phyloP scores from a whole-genome alignment of 208 protist species.

The Crithidia sp. region DNA sequence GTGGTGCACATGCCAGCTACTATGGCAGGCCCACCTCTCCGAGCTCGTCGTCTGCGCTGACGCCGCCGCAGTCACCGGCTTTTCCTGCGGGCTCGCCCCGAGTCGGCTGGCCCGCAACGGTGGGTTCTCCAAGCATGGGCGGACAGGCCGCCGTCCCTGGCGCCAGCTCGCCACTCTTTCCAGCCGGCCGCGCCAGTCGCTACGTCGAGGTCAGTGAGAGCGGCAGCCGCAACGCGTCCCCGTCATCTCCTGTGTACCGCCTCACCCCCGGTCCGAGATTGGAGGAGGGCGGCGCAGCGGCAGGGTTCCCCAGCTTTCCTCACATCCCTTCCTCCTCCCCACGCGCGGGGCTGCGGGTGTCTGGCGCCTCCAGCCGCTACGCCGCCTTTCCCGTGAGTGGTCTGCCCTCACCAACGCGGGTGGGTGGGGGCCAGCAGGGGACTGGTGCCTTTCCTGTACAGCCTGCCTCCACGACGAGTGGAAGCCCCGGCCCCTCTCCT shows the following conservation, averaged over 20 bases:
- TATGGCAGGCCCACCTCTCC: conserved; percentile 15
- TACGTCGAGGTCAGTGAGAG: not conserved
- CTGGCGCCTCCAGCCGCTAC: not conserved
- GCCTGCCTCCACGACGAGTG: too few relatives aligned
- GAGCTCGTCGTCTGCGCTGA: conserved; percentile 15
- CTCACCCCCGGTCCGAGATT: not conserved
- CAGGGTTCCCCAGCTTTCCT: not conserved
- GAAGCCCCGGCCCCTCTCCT: not conserved
- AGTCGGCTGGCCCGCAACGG: not conserved
- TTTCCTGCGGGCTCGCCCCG: conserved; percentile 6
- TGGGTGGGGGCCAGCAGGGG: not conserved
- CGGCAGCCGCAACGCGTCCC: not conserved
- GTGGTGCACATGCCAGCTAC: not conserved
- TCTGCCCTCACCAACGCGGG: not conserved
- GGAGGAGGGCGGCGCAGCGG: not conserved
- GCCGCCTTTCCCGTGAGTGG: not conserved
- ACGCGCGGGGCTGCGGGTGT: not conserved
- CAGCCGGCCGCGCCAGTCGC: not conserved
- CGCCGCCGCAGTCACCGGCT: conserved; percentile 24
- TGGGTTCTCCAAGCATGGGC: not conserved
- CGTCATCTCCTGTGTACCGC: not conserved
- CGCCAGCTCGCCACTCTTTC: not conserved
- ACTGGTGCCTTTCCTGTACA: too few relatives aligned
- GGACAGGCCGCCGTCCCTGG: not conserved
- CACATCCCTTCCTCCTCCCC: not conserved